phyloP scores from a whole-genome alignment of 129 eudicot species.

The Flaveria linearis region DNA sequence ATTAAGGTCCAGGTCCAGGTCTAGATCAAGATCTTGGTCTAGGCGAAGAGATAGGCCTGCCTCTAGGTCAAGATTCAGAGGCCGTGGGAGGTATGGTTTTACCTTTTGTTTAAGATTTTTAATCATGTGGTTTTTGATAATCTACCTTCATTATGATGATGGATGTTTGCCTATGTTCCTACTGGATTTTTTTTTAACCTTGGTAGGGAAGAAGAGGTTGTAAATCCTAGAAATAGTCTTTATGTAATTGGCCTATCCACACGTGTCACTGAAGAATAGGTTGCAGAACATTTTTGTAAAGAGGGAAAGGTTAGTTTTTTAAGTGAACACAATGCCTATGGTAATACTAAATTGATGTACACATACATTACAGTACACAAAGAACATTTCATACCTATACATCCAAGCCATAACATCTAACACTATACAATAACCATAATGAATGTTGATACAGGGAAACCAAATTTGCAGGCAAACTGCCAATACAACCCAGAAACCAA shows the following conservation, averaged over 20 bases:
- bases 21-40: conserved; percentile 63
- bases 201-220: conserved; percentile 51
- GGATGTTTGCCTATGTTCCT: background rate
- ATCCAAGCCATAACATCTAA: too few species aligned
- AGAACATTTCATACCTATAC: too few species aligned
- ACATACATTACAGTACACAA: too few species aligned
- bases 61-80: conserved; percentile 67
- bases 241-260: conserved; percentile 96
- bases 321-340: background rate
- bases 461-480: too few species aligned
- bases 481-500: too few species aligned
- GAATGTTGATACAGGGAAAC: too few species aligned
- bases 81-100: conserved; percentile 73
- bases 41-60: conserved; percentile 55
- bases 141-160: conserved; percentile 11
- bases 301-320: conserved; percentile 80
- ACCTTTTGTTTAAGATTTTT: background rate
- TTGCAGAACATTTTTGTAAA: conserved; percentile 84
- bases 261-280: conserved; percentile 83
- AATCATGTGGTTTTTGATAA: background rate
- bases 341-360: background rate
- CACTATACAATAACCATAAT: too few species aligned
- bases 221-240: conserved; percentile 83
- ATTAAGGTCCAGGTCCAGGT: conserved; percentile 62
- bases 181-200: background rate